Base-by-base conservation (phyloP, 1,284 basidiomycete species). In the Fomitopsis schrenkii region DNA sequence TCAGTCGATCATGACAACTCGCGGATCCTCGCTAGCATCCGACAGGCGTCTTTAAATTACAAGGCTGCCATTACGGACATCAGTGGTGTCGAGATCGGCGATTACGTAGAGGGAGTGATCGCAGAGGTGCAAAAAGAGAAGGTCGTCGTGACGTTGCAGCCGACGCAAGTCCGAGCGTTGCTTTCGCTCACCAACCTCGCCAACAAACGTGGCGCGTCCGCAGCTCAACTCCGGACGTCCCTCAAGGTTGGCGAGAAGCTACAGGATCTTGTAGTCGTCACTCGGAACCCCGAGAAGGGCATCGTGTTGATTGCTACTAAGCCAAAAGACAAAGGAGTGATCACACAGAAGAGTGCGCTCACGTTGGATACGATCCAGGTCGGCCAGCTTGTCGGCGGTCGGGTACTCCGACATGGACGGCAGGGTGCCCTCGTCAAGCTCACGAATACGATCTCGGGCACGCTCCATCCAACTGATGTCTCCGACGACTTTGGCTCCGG, bases 131-230 rank as follows among this genome's bases (percentile, higher is more conserved):
- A 95, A 77, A 89, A 92, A 67, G 88, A 94, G 61, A 94, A 97
- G 69, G 82, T 86, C 33, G 80, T 95, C 30, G 77, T 97, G 59
- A 83, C 83, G 5, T 82, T 97, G 38, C 79, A 87, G 59, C 88
- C 91, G 0, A 86, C 83, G 12, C 82, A 86, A 66, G 82, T 92
- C 48, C 88, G 88, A 33, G 95, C 94, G 0, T 80, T 98, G 17
- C 77, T 98, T 17, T 95, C 95, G 3, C 79, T 97, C 55, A 89
- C 89, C 68, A 93, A 94, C 66, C 80, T 98, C 53, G 94, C 96
- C n/a, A 93, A 93, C 66, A 85, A 90, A 69, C 86, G 93, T 26
- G 81, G 80, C 22, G 76, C 86, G 12, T 81, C 87, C 1, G 78
- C 91, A 12, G 80, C 89, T n/a, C 89, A 93, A 67, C 79, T 97